phyloP scores from a whole-genome alignment of 2,329 filamentous ascomycete species.

The Cercospora sp. region DNA sequence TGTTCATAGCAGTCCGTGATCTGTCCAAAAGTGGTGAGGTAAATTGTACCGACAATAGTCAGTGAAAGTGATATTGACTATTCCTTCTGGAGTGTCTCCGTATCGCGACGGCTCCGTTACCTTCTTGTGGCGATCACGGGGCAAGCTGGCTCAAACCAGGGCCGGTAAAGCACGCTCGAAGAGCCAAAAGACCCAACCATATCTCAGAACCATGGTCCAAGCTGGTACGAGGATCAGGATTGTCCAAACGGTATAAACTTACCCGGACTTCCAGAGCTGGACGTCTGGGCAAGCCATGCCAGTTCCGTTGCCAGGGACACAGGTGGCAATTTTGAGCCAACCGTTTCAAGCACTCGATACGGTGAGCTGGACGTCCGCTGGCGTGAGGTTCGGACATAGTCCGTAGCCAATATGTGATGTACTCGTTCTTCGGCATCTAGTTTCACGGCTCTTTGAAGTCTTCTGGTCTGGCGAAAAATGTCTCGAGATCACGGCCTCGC shows the following conservation, averaged over 20 bases:
- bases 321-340: too few relatives aligned
- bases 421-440: background rate
- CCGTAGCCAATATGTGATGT: background rate
- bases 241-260: background rate
- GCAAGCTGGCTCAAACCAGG: background rate
- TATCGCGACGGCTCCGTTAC: background rate
- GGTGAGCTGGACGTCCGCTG: background rate
- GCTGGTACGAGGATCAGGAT: background rate
- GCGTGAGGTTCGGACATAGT: background rate
- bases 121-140: background rate
- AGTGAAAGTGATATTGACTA: background rate
- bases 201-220: background rate
- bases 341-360: too few relatives aligned
- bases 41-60: background rate
- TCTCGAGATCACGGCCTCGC: background rate
- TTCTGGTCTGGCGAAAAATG: background rate
- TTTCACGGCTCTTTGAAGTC: conserved; percentile 1
- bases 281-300: background rate
- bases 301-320: background rate
- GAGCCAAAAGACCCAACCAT: background rate
- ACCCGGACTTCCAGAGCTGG: background rate
- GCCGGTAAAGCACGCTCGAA: background rate
- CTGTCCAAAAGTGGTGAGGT: background rate
- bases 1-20: background rate
- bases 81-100: background rate